Evolutionary conservation across 805 yeast species (phyloP).

Genomic region (Candida hungchunana): DNA sequence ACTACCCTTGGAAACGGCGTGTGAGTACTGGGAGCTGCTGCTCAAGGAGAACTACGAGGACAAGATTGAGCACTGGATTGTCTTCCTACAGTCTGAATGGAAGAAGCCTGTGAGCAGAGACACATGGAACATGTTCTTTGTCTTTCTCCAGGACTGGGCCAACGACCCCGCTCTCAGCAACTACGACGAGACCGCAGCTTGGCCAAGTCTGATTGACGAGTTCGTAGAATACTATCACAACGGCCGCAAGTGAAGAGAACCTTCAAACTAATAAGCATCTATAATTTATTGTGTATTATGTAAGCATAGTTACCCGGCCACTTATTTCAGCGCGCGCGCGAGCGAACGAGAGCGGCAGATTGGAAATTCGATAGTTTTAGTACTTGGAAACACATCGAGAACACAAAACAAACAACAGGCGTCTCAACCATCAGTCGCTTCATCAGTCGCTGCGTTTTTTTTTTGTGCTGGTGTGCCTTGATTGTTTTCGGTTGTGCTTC

Average conservation of each 20-base stretch:
- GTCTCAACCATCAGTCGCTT: too few species aligned
- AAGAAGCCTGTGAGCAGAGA: conserved; percentile 59
- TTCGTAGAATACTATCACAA: conserved; percentile 54
- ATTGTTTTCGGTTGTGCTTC: too few species aligned
- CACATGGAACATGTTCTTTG: conserved; percentile 79
- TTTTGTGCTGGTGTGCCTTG: too few species aligned
- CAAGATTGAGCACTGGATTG: conserved; percentile 52
- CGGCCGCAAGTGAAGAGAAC: too few species aligned
- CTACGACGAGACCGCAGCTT: conserved; percentile 80
- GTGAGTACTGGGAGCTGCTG: conserved; percentile 74
- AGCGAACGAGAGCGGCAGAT: too few species aligned
- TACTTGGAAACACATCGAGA: too few species aligned
- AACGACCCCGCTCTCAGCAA: conserved; percentile 47
- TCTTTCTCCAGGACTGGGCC: conserved; percentile 52
- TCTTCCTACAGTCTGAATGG: conserved; percentile 42
- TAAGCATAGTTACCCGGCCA: too few species aligned
- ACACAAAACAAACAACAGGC: not conserved
- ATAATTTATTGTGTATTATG: too few species aligned
- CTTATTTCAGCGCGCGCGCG: too few species aligned
- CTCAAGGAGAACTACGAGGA: conserved; percentile 33
- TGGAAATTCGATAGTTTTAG: too few species aligned
- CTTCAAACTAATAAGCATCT: too few species aligned
- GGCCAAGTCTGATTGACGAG: conserved; percentile 90
- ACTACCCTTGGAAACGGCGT: conserved; percentile 54
- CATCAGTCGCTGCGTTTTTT: too few species aligned